Evolutionary conservation across 2,329 filamentous ascomycete species (phyloP).

Genomic region (Ophiostoma sp.): DNA sequence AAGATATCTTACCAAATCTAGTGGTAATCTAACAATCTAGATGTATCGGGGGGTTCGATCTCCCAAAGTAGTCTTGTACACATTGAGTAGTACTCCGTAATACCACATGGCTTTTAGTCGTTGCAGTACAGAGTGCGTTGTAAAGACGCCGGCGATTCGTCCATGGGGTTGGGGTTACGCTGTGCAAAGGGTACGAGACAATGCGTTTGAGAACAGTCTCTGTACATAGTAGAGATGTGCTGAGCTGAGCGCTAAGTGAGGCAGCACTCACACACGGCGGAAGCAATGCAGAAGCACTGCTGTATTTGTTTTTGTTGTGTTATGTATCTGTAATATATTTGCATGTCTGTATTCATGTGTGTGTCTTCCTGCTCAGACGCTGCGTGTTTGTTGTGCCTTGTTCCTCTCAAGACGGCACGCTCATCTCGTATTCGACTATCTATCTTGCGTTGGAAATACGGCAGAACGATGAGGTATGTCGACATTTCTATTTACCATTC

Average conservation of each 20-base stretch:
- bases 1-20: not conserved
- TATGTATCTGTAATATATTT: not conserved
- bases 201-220: not conserved
- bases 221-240: no score
- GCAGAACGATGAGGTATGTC: no score
- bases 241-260: not conserved
- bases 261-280: not conserved
- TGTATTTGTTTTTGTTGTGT: not conserved
- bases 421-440: no score
- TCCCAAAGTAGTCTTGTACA: conserved; percentile 12
- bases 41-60: conserved; percentile 11
- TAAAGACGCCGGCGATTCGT: not conserved
- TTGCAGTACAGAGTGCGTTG: not conserved
- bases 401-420: no score
- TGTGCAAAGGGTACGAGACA: not conserved
- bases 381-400: no score
- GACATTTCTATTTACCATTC: not conserved
- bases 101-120: conserved; percentile 11
- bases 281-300: not conserved
- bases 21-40: conserved; percentile 7
- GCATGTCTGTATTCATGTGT: no score
- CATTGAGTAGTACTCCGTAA: conserved; percentile 13
- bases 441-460: no score
- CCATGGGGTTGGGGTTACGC: not conserved
- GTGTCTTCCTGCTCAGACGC: no score